phyloP scores from a whole-genome alignment of 75 land plant genomes.

The Cryptomeria japonica region DNA sequence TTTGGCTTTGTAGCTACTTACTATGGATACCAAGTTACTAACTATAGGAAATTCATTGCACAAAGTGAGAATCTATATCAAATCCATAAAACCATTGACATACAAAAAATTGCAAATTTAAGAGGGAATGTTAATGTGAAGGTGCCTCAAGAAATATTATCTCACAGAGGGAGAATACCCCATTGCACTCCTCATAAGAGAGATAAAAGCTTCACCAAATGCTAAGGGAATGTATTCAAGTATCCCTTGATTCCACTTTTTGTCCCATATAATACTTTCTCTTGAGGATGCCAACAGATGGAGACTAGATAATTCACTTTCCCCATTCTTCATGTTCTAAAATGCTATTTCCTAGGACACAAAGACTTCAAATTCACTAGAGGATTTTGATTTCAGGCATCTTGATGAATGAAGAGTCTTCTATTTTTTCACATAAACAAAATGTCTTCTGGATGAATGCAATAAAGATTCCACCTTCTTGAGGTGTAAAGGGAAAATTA shows the following conservation, averaged over 20 bases:
- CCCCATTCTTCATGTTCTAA: constrained; percentile 25
- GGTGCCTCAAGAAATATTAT: constrained; percentile 14
- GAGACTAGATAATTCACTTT: constrained; percentile 13
- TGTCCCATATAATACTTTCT: constrained; percentile 45
- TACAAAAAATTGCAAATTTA: constrained; percentile 21
- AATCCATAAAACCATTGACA: background rate
- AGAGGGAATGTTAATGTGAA: constrained; percentile 30
- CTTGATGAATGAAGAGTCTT: constrained; percentile 37
- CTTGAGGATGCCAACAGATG: constrained; percentile 41
- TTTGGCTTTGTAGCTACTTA: background rate
- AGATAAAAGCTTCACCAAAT: constrained; percentile 40
- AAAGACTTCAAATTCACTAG: constrained; percentile 19
- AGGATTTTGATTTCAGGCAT: constrained; percentile 7
- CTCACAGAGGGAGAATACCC: constrained; percentile 19
- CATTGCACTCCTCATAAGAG: constrained; percentile 17
- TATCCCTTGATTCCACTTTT: constrained; percentile 61
- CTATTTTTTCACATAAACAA: constrained; percentile 58
- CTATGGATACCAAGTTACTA: constrained; percentile 19
- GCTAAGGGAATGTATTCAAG: constrained; percentile 49
- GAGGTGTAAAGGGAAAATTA: too few species aligned
- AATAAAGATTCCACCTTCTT: constrained; percentile 50
- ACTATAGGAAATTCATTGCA: constrained; percentile 35
- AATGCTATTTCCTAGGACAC: constrained; percentile 35
- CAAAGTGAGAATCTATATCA: background rate
- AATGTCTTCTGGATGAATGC: constrained; percentile 51